Percentiles rank a stretch among this genome's conserved stretches.
These are phyloP conservation scores for Amoebophrya sp. DNA, from an alignment of 169 alveolate species.

Conservation along the genomic window DNA sequence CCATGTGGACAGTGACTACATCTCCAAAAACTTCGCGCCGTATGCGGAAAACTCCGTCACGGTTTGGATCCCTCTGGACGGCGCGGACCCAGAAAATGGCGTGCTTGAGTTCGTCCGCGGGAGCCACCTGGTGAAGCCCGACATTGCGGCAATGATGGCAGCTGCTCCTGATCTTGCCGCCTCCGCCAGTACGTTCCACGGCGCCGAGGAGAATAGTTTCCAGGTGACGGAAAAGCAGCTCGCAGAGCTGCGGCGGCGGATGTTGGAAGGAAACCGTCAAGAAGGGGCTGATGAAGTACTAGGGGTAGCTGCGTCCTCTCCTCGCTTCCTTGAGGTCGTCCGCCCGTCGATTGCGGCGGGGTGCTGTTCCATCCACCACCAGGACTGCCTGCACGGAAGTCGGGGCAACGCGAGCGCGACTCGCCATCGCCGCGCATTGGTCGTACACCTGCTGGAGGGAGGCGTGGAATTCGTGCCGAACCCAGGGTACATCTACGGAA, in stretches of 20 bases:
- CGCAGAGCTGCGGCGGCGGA: not conserved
- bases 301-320: too few relatives aligned
- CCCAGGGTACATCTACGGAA: slow-evolving; percentile 9
- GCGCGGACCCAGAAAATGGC: slow-evolving; percentile 3
- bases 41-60: not conserved
- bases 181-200: too few relatives aligned
- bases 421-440: slow-evolving; percentile 2
- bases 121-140: not conserved
- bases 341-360: slow-evolving; percentile 1
- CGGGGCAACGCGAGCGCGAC: not conserved
- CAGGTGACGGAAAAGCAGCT: not conserved
- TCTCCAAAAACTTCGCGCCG: not conserved
- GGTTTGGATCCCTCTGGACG: slow-evolving; percentile 14
- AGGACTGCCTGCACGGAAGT: slow-evolving; percentile 6
- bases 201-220: not conserved
- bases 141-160: too few relatives aligned
- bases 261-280: too few relatives aligned
- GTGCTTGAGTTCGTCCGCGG: slow-evolving; percentile 6
- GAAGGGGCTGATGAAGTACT: too few relatives aligned
- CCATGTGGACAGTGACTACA: slow-evolving; percentile 12
- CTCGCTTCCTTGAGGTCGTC: not conserved
- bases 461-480: not conserved
- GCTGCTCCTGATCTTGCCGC: too few relatives aligned
- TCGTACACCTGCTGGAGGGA: not conserved
- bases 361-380: slow-evolving; percentile 10